Base-by-base conservation (phyloP, 2,329 filamentous ascomycete species). In the Graphilbum fragrans region DNA sequence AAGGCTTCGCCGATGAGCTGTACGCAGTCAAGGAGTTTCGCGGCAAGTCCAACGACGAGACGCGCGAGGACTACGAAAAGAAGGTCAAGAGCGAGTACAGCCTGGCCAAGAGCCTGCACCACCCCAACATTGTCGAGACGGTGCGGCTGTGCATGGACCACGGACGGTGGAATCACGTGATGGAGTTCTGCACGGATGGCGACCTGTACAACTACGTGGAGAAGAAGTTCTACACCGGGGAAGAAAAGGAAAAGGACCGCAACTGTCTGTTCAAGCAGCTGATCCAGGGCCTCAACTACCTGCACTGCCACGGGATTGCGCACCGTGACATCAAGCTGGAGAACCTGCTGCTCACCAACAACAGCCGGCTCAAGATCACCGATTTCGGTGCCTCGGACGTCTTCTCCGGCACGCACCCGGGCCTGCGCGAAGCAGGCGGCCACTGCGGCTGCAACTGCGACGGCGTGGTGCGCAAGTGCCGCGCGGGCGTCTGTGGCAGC, bases 61-160 rank as follows among this genome's bases (percentile, higher is more conserved):
- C 73, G 10, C 67, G 74, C 47, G 71, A 77, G 23, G 84, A 92
- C 39, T 93, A 93, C 58, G 74, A 84, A 49, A 81, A 86, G 61
- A 92, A 93, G 66, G 84, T 94, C 65, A 93, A 90, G 60, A 88
- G 84, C 2, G 87, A 94, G 57, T 94, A 79, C 63, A 86, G 80
- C 58, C 87, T 94, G 49, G 84, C 84, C 45, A 88, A 88, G 65
- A 86, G 82, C 49, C 63, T 88, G 46, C 76, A 86, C 52, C 86
- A 94, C 56, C 85, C 86, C 39, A 94, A 94, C 58, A 84, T 94
- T 51, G 82, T 94, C 48, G 75, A 86, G 58, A 88, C 85, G 0
- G 64, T 87, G 42, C 76, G 80, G 23, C 68, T 94, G 6, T 92
- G 86, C 63, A 77, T 73, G 14, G 72, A 87, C 50, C 74, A 79